These are phyloP conservation scores for Magnaporthiopsis poae DNA, from an alignment of 2,329 filamentous ascomycete species.

Conservation along the genomic window DNA sequence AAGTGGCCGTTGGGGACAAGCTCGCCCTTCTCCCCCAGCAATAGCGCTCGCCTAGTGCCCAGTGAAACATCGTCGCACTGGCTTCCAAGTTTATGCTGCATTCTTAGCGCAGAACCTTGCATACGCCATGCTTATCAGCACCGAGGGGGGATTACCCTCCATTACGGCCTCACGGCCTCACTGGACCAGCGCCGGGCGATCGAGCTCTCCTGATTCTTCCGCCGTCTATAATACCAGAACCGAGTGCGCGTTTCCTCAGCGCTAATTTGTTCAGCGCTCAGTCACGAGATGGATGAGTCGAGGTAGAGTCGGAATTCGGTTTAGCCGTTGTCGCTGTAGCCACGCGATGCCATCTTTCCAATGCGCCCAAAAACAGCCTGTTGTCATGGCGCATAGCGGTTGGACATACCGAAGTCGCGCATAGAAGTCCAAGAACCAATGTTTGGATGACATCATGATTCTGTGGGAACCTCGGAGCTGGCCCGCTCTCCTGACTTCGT, in stretches of 20 bases:
- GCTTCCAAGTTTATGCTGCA: not conserved
- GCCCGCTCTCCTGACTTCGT: not conserved
- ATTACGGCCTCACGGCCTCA: not conserved
- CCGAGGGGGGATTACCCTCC: not conserved
- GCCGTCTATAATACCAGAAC: no score
- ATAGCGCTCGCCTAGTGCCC: no score
- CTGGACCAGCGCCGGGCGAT: no score
- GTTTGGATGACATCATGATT: not conserved
- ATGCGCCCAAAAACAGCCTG: not conserved
- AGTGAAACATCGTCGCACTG: not conserved
- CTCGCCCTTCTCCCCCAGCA: not conserved
- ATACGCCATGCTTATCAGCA: not conserved
- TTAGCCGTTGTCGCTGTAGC: not conserved
- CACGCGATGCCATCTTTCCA: not conserved
- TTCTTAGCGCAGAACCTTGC: not conserved
- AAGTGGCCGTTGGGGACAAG: not conserved
- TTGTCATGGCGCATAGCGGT: not conserved
- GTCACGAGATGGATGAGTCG: not conserved
- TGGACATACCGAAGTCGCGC: not conserved
- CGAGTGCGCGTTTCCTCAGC: not conserved
- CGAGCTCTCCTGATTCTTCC: no score
- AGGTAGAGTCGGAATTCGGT: not conserved
- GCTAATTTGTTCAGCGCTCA: not conserved
- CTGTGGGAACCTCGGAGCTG: not conserved
- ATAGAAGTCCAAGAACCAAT: not conserved